phyloP scores from a whole-genome alignment of 73 alveolate species.

The Stentor roeselii region DNA sequence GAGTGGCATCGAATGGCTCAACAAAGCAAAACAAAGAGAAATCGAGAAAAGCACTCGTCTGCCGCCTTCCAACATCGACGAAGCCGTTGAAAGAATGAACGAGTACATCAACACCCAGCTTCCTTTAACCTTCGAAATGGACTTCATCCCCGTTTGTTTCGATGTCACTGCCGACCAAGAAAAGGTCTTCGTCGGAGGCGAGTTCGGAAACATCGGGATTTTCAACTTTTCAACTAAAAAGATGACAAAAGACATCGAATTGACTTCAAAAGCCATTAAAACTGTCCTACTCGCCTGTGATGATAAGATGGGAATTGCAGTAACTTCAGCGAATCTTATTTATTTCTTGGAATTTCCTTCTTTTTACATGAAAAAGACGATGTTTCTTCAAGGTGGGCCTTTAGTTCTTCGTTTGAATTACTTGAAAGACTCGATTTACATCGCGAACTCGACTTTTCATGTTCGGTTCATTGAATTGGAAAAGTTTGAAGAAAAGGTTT shows the following conservation, averaged over 20 bases:
- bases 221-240: background rate
- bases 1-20: background rate
- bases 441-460: background rate
- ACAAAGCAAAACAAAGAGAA: background rate
- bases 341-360: background rate
- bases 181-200: background rate
- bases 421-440: background rate
- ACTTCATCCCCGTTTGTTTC: background rate
- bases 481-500: background rate
- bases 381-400: background rate
- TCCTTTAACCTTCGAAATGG: background rate
- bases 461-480: background rate
- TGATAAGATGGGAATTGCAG: background rate
- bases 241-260: background rate
- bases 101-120: constrained; percentile 1
- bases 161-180: background rate
- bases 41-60: background rate
- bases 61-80: background rate
- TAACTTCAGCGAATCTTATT: background rate
- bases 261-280: background rate
- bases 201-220: background rate
- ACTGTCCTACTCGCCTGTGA: background rate
- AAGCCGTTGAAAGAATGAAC: background rate
- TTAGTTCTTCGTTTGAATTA: background rate
- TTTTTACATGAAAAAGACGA: background rate